Base-by-base conservation (phyloP, 2,329 filamentous ascomycete genomes). In the Neonectria sp. region DNA sequence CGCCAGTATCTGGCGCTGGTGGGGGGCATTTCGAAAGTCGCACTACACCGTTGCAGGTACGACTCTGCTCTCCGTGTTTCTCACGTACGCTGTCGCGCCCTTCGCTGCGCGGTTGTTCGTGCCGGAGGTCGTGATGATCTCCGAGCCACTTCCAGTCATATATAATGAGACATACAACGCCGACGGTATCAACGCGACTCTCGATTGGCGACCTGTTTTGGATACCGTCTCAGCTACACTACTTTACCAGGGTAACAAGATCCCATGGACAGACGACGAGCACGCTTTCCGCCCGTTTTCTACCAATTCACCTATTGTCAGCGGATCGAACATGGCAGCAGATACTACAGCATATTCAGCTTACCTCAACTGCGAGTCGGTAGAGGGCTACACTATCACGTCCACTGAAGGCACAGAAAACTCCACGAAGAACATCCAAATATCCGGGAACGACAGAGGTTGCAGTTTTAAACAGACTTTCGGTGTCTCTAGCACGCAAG, bases 191-290 rank as follows among this genome's bases (percentile, higher is more conserved):
- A 55, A 67, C 21, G 45, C 59, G 11, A 58, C 55, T 5, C 15
- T 70, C 2, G 68, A 70, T 33, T 70, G 68, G 68, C 62, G 63
- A 29, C 68, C 68, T 21, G 55, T 68, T n/a, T 31, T 68, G n/a
- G 60, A 70, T 29, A 64, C 56, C 4, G 57, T 60, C 3, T 59
- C 62, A 0, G 66, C 68, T 1, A 68, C 62, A n/a, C 40, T 68
- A 2, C 31, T 70, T 0, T 68, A 70, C 15, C 31, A 51, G 3
- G 66, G 62, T 1, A 52, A 60, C 21, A 55, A 33, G n/a, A 61
- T 70, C 25, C 35, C 62, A 4, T 70, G 68, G 68, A 68, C 68
- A 37, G 60, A 68, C 9, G 21, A 55, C 1, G 49, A 68, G 45
- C 49, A 33, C 15, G 68, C 68, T 24, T 67, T 64, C 35, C 66